Percentiles rank a stretch among this genome's conserved stretches.
Evolutionary conservation across 768 basidiomycete species (phyloP).

Genomic region (Kwoniella newhampshirensis): DNA sequence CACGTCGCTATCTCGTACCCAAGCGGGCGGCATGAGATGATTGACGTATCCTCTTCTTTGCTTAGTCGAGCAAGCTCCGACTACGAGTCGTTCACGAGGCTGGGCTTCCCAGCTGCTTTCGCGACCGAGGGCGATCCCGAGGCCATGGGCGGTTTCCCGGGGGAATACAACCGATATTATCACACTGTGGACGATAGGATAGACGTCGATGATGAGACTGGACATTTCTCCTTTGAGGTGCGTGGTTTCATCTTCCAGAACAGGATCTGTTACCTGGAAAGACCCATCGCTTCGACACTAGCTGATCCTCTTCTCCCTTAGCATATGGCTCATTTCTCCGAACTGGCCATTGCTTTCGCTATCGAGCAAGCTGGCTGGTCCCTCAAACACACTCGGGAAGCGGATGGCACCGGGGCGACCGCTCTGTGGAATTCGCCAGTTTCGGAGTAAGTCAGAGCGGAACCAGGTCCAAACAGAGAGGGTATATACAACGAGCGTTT

Average conservation of each 20-base stretch:
- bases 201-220: slow-evolving; percentile 29
- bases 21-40: background rate
- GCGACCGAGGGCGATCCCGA: slow-evolving; percentile 29
- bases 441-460: no score
- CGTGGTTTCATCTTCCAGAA: slow-evolving; percentile 1
- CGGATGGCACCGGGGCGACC: slow-evolving; percentile 13
- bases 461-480: no score
- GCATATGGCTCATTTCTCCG: slow-evolving; percentile 78
- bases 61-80: slow-evolving; percentile 27
- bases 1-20: background rate
- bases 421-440: no score
- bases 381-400: slow-evolving; percentile 19
- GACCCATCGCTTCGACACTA: background rate
- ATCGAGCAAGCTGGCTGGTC: slow-evolving; percentile 59
- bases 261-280: background rate
- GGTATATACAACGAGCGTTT: no score
- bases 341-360: slow-evolving; percentile 72
- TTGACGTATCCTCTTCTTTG: background rate
- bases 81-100: slow-evolving; percentile 34
- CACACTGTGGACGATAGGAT: slow-evolving; percentile 33
- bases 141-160: slow-evolving; percentile 18
- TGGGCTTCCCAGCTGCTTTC: slow-evolving; percentile 33
- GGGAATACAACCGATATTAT: slow-evolving; percentile 31
- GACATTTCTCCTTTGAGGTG: slow-evolving; percentile 34
- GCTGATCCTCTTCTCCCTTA: slow-evolving; percentile 14